Percentiles rank a stretch among this genome's conserved stretches.
phyloP scores from a whole-genome alignment of 2,329 filamentous ascomycete genomes.

The Trichoderma sp. region DNA sequence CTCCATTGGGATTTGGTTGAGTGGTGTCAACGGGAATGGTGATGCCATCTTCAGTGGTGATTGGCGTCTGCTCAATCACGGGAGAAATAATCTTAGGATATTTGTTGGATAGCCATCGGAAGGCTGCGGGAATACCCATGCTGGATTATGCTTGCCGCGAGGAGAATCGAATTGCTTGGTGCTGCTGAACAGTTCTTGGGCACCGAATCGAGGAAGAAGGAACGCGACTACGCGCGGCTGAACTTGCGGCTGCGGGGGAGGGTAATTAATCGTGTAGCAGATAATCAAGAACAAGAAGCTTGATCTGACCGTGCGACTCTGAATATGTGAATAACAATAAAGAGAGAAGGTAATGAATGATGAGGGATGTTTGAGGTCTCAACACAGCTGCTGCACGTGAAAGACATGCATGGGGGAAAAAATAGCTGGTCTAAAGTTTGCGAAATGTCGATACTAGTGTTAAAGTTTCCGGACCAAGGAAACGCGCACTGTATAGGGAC shows the following conservation, averaged over 20 bases:
- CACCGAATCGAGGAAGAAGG: background rate
- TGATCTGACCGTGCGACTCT: background rate
- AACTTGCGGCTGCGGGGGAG: background rate
- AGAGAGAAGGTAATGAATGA: background rate
- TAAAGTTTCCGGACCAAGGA: background rate
- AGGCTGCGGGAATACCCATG: slow-evolving; percentile 94
- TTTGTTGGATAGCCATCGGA: slow-evolving; percentile 94
- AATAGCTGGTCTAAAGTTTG: background rate
- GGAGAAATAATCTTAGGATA: slow-evolving; percentile 96
- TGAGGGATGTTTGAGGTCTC: background rate
- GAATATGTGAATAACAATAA: background rate
- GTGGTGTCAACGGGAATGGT: slow-evolving; percentile 82
- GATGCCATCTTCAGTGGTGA: slow-evolving; percentile 76
- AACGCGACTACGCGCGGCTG: background rate
- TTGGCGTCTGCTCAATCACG: slow-evolving; percentile 81
- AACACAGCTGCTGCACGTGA: background rate
- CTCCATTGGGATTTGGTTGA: slow-evolving; percentile 87
- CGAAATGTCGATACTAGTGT: background rate
- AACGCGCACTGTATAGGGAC: background rate
- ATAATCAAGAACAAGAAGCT: too few relatives aligned
- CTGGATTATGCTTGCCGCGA: slow-evolving; percentile 25
- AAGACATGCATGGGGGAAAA: background rate
- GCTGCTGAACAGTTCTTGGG: background rate
- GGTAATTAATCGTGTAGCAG: background rate
- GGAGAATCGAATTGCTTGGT: background rate